Percentiles rank a stretch among this genome's conserved stretches.
These are phyloP conservation scores for Apiotrichum laibachii DNA, from an alignment of 1,284 basidiomycete genomes.

Conservation along the genomic window DNA sequence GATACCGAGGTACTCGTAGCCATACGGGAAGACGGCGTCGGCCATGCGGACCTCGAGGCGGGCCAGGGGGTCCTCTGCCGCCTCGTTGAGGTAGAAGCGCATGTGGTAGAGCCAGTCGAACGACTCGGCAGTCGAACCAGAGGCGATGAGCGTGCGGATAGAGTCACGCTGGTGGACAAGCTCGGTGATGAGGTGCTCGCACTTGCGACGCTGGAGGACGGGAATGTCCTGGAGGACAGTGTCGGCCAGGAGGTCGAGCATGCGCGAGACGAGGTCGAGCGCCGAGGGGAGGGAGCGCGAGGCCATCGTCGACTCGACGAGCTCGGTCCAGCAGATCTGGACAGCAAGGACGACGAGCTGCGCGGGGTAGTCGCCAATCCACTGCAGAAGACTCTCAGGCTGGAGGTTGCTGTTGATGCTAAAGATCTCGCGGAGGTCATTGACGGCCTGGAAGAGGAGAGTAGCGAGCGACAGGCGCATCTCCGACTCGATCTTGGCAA, in stretches of 20 bases:
- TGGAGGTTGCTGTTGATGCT: constrained; percentile 46
- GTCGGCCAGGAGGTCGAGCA: constrained; percentile 90
- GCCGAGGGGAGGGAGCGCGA: constrained; percentile 59
- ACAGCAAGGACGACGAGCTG: constrained; percentile 92
- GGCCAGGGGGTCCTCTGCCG: constrained; percentile 70
- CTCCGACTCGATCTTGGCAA: constrained; percentile 85
- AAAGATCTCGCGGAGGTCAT: constrained; percentile 70
- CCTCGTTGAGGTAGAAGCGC: constrained; percentile 88
- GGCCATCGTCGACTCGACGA: constrained; percentile 73
- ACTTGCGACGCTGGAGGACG: constrained; percentile 88
- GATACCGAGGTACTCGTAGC: constrained; percentile 98
- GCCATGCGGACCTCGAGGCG: constrained; percentile 79
- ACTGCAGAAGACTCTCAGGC: constrained; percentile 70
- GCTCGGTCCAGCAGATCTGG: constrained; percentile 89
- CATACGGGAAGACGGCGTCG: constrained; percentile 91
- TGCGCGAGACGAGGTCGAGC: constrained; percentile 73
- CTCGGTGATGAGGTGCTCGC: constrained; percentile 98
- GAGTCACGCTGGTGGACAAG: constrained; percentile 97
- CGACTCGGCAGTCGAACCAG: constrained; percentile 62
- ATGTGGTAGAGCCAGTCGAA: constrained; percentile 98
- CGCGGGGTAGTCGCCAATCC: constrained; percentile 92
- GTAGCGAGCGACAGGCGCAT: constrained; percentile 87
- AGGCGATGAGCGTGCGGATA: constrained; percentile 71
- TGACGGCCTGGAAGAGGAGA: constrained; percentile 41
- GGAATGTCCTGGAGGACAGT: constrained; percentile 87